Base-by-base conservation (phyloP, 2,329 filamentous ascomycete genomes). In the Madurella fahalii region DNA sequence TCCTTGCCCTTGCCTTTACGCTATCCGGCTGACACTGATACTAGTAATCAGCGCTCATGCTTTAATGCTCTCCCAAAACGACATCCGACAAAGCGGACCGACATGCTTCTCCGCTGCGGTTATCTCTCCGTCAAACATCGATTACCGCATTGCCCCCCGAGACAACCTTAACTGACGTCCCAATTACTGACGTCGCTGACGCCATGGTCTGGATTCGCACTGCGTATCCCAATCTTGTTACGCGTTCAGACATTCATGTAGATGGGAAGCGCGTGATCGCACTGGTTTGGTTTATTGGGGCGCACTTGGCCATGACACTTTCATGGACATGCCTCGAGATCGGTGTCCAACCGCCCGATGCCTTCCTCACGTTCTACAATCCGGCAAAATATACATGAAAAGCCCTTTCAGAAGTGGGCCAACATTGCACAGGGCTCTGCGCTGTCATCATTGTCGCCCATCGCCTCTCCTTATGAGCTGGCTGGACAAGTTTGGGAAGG, bases 101-200 rank as follows among this genome's bases (percentile, higher is more conserved):
- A 61, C 5, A 54, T 64, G 1, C 66, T 80, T 0, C 65, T 79
- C 0, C 54, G 64, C 1, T 47, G 62, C 5, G 73, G 74, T 0
- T 68, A 80, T 40, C 61, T 80, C 2, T 75, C 78, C 0, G 63
- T 81, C 11, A 77, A 77, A 73, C 56, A 50, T 80, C 0, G 78
- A 81, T 59, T 77, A 80, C 56, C 66, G 77, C 0, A 69, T 81
- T 1, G 80, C 77, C 77, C 53, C 78, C 78, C 0, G 75, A 80
- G 42, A 67, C 72, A 2, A 73, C 64, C 17, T 59, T 81, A 2
- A 46, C 68, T 3, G 71, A 77, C 1, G 79, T 78, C 0, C 70
- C 78, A 0, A 72, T 81, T 63, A 58, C 59, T 2, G 79, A 81
- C 58, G 67, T 72, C 0, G 62, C 68, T 13, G 73, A 78, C 56